A percentile compares a stretch with the other conserved stretches of the same genome.
These are phyloP conservation scores for Zygoascus ofunaensis DNA, from an alignment of 805 yeast species.

Conservation along the genomic window DNA sequence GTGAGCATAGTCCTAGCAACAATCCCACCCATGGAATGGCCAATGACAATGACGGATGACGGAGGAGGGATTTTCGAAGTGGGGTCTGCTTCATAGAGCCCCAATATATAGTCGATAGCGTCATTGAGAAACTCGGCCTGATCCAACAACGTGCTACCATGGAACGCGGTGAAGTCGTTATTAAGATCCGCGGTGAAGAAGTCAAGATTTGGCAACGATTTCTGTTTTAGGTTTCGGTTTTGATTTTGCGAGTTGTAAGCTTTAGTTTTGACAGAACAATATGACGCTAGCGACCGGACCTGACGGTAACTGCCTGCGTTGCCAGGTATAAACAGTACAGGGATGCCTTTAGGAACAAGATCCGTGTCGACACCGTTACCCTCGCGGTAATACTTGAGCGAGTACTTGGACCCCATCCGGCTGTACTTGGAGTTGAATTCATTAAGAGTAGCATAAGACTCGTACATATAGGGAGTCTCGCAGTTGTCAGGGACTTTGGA, in stretches of 20 bases:
- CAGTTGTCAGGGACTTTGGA: slow-evolving; percentile 12
- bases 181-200: slow-evolving; percentile 88
- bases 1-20: slow-evolving; percentile 78
- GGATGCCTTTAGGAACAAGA: slow-evolving; percentile 58
- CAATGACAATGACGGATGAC: slow-evolving; percentile 63
- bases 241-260: not conserved
- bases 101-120: slow-evolving; percentile 65
- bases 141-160: slow-evolving; percentile 83
- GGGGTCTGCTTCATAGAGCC: slow-evolving; percentile 40
- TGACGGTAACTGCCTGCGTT: slow-evolving; percentile 93
- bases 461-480: slow-evolving; percentile 16
- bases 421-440: slow-evolving; percentile 38
- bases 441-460: slow-evolving; percentile 16
- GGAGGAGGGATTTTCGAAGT: slow-evolving; percentile 30
- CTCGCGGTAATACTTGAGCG: slow-evolving; percentile 79
- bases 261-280: slow-evolving; percentile 46
- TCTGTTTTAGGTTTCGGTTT: not conserved
- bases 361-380: slow-evolving; percentile 38
- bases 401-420: slow-evolving; percentile 67
- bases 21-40: slow-evolving; percentile 96
- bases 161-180: slow-evolving; percentile 92
- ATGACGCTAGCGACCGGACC: slow-evolving; percentile 85
- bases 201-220: slow-evolving; percentile 33
- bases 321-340: slow-evolving; percentile 91
- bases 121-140: slow-evolving; percentile 89